Evolutionary conservation across 495 filamentous ascomycete species (phyloP).

Genomic region (Neurospora terricola): DNA sequence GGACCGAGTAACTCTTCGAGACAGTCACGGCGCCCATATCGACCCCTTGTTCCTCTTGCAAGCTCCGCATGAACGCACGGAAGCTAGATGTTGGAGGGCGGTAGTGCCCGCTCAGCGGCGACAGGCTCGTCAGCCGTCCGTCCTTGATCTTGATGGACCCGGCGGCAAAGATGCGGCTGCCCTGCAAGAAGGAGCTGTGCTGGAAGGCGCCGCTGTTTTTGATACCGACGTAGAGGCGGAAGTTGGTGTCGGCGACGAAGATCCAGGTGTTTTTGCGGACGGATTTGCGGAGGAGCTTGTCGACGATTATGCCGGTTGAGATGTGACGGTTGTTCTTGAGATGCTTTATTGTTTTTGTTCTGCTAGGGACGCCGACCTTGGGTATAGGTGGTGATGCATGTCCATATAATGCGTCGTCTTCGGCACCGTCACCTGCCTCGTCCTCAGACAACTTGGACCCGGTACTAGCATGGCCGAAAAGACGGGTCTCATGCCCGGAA

Average conservation of each 20-base stretch:
- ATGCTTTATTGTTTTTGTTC: not conserved
- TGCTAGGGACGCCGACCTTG: not conserved
- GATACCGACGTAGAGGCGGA: constrained; percentile 82
- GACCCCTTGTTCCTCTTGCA: constrained; percentile 57
- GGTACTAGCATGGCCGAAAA: constrained; percentile 13
- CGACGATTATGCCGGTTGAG: constrained; percentile 57
- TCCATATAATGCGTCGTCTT: constrained; percentile 20
- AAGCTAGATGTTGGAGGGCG: constrained; percentile 74
- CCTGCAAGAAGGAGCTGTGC: constrained; percentile 80
- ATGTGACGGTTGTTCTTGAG: constrained; percentile 5
- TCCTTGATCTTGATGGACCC: constrained; percentile 78
- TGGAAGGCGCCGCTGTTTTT: constrained; percentile 85
- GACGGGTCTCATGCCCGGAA: constrained; percentile 7
- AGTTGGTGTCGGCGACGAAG: constrained; percentile 79
- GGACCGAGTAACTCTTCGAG: constrained; percentile 68
- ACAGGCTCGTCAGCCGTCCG: constrained; percentile 53
- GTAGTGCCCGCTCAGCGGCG: constrained; percentile 70
- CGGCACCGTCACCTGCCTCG: constrained; percentile 9
- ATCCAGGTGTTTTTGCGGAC: constrained; percentile 81
- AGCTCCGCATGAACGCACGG: constrained; percentile 60
- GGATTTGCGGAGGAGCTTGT: constrained; percentile 59
- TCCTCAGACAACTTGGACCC: constrained; percentile 7
- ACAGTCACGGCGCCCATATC: constrained; percentile 73
- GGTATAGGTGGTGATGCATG: not conserved
- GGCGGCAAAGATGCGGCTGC: constrained; percentile 68